Percentiles rank a stretch among this genome's conserved stretches.
Evolutionary conservation across 2,329 filamentous ascomycete species (phyloP).

Genomic region (Apiospora marii): DNA sequence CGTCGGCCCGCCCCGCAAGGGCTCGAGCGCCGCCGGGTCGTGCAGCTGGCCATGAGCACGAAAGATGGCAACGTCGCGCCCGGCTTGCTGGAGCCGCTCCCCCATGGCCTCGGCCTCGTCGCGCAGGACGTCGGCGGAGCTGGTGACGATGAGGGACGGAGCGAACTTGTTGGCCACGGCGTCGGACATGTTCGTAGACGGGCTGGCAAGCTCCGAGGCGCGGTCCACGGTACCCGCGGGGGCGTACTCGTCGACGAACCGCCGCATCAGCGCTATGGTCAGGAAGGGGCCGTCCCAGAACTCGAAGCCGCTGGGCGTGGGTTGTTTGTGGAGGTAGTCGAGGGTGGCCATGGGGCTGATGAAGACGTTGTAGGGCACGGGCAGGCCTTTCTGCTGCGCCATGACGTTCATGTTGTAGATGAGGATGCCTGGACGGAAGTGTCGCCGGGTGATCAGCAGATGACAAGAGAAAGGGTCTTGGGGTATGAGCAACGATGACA

Average conservation of each 20-base stretch:
- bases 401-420: not conserved
- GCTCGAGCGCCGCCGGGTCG: not conserved
- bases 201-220: not conserved
- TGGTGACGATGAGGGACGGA: slow-evolving; percentile 2
- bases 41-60: not conserved
- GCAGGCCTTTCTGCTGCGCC: not conserved
- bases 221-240: not conserved
- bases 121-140: not conserved
- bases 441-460: not conserved
- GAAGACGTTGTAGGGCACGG: not conserved
- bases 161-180: not conserved
- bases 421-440: not conserved
- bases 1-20: not conserved
- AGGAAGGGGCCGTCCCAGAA: not conserved
- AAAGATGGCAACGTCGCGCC: not conserved
- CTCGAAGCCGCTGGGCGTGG: not conserved
- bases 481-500: not conserved
- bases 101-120: not conserved
- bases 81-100: slow-evolving; percentile 3
- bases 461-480: not conserved
- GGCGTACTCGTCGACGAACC: not conserved
- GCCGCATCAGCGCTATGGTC: not conserved
- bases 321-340: not conserved
- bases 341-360: not conserved
- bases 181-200: not conserved